Percentiles rank a stretch among this genome's conserved stretches.
Conservation (phyloP, 139 green algal genomes). For the Coelastrella sp. region DNA sequence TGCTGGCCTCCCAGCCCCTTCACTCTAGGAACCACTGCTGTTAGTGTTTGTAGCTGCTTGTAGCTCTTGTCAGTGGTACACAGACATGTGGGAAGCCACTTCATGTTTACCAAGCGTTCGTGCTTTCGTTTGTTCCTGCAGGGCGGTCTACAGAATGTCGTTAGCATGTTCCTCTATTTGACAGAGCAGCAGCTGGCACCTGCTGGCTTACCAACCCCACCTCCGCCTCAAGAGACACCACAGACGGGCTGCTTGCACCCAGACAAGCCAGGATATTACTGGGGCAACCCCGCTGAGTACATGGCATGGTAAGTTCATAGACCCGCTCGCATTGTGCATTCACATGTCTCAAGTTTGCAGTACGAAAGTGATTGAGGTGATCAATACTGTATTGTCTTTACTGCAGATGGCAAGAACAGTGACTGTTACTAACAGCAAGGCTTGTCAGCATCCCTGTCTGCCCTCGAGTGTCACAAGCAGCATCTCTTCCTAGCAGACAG, state of each 20-base stretch:
- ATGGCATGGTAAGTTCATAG: conserved; percentile 80
- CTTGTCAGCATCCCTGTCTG: no score
- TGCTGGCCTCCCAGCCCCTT: conserved; percentile 29
- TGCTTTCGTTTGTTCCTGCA: conserved; percentile 53
- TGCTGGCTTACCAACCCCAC: conserved; percentile 32
- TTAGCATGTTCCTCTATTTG: conserved; percentile 93
- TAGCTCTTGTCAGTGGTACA: background rate
- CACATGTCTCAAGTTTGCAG: no score
- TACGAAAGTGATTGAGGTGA: no score
- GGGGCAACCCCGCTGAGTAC: conserved; percentile 82
- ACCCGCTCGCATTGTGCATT: no score
- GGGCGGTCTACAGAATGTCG: conserved; percentile 83
- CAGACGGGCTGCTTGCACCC: conserved; percentile 95
- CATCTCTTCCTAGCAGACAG: no score
- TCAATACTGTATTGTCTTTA: no score
- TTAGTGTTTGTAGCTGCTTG: no score
- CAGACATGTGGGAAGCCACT: background rate
- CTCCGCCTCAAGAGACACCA: conserved; percentile 87
- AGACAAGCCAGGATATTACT: conserved; percentile 71
- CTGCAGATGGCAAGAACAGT: no score
- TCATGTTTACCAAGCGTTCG: no score
- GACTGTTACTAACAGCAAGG: no score
- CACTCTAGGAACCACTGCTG: background rate
- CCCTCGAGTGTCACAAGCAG: no score
- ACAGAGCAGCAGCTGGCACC: conserved; percentile 75